phyloP scores from a whole-genome alignment of 139 green algal species.

The Chlamydomonas incerta region DNA sequence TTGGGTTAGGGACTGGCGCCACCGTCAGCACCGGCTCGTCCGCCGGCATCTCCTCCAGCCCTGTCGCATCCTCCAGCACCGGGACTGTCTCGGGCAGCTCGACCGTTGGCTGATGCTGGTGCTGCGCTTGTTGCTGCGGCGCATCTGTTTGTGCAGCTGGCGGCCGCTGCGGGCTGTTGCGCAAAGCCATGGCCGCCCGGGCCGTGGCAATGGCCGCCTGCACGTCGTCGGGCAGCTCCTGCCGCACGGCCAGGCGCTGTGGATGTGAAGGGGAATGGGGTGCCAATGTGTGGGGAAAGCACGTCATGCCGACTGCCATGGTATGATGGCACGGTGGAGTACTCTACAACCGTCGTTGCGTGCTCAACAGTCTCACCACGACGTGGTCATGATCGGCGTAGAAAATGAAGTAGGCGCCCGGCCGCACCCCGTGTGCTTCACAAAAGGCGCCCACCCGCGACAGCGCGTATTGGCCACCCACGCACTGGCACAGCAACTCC shows the following conservation, averaged over 20 bases:
- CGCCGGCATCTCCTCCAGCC: constrained; percentile 20
- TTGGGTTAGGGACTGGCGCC: too few species aligned
- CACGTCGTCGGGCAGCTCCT: constrained; percentile 32
- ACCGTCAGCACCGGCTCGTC: too few species aligned
- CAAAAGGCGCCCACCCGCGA: constrained; percentile 39
- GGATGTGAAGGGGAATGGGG: background rate
- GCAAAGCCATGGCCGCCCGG: background rate
- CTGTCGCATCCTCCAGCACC: background rate
- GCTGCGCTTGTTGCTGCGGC: background rate
- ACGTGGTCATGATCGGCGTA: constrained; percentile 31
- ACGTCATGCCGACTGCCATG: background rate
- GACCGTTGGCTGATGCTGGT: background rate
- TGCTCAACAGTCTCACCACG: background rate
- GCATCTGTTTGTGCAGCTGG: background rate
- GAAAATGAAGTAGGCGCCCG: constrained; percentile 36
- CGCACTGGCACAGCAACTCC: constrained; percentile 49
- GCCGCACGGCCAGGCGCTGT: constrained; percentile 18
- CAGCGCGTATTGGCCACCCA: constrained; percentile 46
- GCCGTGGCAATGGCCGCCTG: constrained; percentile 15
- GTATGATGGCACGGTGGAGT: too few species aligned
- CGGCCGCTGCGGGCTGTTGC: background rate
- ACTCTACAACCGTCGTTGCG: too few species aligned
- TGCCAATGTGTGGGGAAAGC: background rate
- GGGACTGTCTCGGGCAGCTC: background rate
- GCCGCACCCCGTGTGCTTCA: constrained; percentile 7